Base-by-base conservation (phyloP, 1,284 basidiomycete species). In the Naganishia sp. region DNA sequence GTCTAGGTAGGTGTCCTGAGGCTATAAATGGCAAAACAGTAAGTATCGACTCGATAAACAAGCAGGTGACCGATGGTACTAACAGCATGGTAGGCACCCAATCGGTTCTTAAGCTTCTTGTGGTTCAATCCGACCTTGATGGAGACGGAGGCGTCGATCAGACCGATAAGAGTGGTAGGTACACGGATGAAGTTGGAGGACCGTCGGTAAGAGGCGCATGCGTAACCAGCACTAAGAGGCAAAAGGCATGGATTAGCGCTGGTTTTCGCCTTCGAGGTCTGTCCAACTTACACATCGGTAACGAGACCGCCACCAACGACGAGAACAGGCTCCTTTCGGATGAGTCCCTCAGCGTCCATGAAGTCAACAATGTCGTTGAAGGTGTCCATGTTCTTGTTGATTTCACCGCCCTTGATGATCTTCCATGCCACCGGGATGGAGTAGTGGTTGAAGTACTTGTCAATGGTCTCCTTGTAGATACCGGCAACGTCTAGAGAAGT, bases 1-100 rank as follows among this genome's bases (percentile, higher is more conserved):
- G 75, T 82, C 81, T 57, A 82, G 75, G 75, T 81, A 81, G 36
- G 81, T 82, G 76, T 81, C 78, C 69, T 80, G 74, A 44, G 81
- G 81, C 23, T 80, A 23, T 16, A 43, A 10, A 2, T 36, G 7
- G 39, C 21, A 31, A 77, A 70, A 39, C 73, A 68, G 46, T 60
- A 39, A 44, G 48, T 10, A 15, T 31, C 28, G 1, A 48, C 2
- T 48, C 6, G 46, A 39, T 7, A 3, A 13, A 39, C 36, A 39
- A 36, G 36, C 36, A 39, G 13, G 36, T 7, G 13, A 39, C 36
- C 36, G 36, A 7, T 13, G 57, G 69, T 70, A 49, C 49, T 53
- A 28, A 53, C 44, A 59, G 46, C 44, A 33, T 57, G 28, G 46
- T 45, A 61, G n/a, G 56, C 64, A 54, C 64, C 64, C 53, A 61